Conservation (phyloP, 495 filamentous ascomycete genomes). For the Trichoderma asperelloides region DNA sequence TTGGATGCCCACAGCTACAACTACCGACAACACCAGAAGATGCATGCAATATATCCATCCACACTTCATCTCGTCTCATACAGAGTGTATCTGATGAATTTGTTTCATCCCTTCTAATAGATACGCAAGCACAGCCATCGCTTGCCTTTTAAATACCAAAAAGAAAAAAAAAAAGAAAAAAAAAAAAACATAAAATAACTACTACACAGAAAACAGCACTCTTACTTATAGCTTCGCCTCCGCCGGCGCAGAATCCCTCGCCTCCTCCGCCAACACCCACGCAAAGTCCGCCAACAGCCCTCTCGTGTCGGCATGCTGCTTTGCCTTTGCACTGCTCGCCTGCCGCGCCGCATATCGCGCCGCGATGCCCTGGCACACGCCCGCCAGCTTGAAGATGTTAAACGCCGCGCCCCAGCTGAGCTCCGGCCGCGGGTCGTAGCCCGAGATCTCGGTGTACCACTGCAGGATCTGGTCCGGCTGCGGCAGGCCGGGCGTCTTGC, state of each 20-base stretch:
- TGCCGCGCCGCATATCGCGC: conserved; percentile 76
- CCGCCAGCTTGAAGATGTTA: conserved; percentile 51
- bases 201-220: background rate
- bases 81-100: no score
- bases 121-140: no score
- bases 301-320: conserved; percentile 56
- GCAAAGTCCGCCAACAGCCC: conserved; percentile 62
- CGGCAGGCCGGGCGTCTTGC: conserved; percentile 64
- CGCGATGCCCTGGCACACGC: conserved; percentile 92
- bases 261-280: conserved; percentile 49
- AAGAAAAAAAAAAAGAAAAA: background rate
- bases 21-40: no score
- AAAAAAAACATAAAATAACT: no score
- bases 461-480: conserved; percentile 53
- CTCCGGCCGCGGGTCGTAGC: conserved; percentile 59
- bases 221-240: background rate
- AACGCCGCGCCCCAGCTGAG: conserved; percentile 61
- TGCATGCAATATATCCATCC: no score
- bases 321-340: conserved; percentile 79
- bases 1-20: no score
- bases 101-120: no score
- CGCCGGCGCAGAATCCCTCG: conserved; percentile 3
- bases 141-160: no score
- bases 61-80: no score
- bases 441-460: conserved; percentile 71